Evolutionary conservation across 371 early-diverging fungal species (phyloP).

Genomic region (Mucor circinelloides): DNA sequence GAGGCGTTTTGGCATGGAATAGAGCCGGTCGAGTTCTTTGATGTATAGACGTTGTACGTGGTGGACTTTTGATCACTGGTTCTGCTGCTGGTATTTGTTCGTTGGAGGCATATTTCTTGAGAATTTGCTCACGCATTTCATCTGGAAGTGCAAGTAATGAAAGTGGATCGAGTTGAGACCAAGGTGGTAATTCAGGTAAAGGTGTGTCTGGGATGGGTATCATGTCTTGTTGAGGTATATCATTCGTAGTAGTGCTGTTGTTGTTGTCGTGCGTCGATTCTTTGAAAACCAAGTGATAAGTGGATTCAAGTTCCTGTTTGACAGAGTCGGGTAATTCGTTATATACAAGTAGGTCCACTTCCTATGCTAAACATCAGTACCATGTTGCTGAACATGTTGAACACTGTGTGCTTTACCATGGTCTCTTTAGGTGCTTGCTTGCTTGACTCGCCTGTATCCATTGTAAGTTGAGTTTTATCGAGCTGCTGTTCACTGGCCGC

Average conservation of each 20-base stretch:
- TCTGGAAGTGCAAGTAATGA: conserved; percentile 48
- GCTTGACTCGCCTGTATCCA: background rate
- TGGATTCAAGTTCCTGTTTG: conserved; percentile 23
- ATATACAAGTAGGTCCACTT: conserved; percentile 16
- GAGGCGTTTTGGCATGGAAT: background rate
- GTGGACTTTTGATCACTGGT: background rate
- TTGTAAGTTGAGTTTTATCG: too few species aligned
- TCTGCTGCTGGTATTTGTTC: background rate
- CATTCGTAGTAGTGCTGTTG: background rate
- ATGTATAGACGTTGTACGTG: background rate
- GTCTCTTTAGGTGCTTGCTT: background rate
- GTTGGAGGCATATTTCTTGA: conserved; percentile 18
- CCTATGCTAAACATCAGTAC: background rate
- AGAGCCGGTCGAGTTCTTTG: background rate
- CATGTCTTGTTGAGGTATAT: background rate
- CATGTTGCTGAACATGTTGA: background rate
- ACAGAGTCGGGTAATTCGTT: conserved; percentile 29
- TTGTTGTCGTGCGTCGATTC: background rate
- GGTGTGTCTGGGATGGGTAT: background rate
- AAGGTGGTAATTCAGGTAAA: conserved; percentile 47
- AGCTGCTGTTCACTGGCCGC: background rate
- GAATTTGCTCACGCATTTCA: conserved; percentile 36
- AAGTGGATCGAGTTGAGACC: conserved; percentile 57
- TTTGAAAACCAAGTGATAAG: background rate
- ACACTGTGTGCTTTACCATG: background rate